Evolutionary conservation across 768 basidiomycete genomes (phyloP).

Genomic region (Hygrocybe punicea): DNA sequence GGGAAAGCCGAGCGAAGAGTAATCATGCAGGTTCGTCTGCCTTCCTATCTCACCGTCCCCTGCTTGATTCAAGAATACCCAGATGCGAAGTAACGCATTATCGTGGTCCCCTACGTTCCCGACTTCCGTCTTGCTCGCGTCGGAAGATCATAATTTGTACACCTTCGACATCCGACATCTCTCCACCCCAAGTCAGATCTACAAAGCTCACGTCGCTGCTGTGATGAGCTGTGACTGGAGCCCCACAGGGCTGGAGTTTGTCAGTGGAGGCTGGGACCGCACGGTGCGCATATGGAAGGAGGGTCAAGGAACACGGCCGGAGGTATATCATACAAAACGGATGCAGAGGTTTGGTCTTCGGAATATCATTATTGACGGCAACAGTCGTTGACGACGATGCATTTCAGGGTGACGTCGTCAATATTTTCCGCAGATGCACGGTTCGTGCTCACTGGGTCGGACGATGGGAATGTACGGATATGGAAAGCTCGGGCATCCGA

Average conservation of each 20-base stretch:
- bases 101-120: constrained; percentile 97
- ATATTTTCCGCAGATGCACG: constrained; percentile 87
- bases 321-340: constrained; percentile 97
- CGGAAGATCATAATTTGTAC: constrained; percentile 97
- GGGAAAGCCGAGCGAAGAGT: constrained; percentile 92
- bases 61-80: background rate
- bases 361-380: background rate
- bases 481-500: constrained; percentile 95
- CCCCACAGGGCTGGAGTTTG: constrained; percentile 93
- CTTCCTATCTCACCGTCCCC: background rate
- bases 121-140: constrained; percentile 87
- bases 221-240: constrained; percentile 98
- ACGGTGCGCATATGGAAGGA: constrained; percentile 92
- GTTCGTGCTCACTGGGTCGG: constrained; percentile 86
- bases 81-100: constrained; percentile 87
- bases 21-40: constrained; percentile 73
- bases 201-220: constrained; percentile 95
- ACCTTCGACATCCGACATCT: constrained; percentile 94
- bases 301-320: constrained; percentile 73
- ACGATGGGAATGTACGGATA: constrained; percentile 91
- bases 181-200: constrained; percentile 79
- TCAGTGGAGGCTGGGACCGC: constrained; percentile 94
- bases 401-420: constrained; percentile 76
- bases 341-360: constrained; percentile 80
- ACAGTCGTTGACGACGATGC: background rate